Conservation (phyloP, 2,329 filamentous ascomycete species). For the Zasmidium citrigriseum region DNA sequence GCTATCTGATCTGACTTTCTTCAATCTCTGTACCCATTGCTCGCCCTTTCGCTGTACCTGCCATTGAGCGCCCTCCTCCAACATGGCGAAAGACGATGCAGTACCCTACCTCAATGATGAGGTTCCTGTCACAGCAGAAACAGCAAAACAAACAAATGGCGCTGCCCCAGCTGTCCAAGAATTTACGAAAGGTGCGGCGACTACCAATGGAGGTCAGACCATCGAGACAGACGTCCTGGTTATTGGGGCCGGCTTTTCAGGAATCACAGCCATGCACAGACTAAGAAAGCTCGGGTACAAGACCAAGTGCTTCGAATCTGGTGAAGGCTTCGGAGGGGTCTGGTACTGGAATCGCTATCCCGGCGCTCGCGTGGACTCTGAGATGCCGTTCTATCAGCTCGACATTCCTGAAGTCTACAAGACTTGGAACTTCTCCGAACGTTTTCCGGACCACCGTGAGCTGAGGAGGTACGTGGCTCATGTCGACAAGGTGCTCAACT, state of each 20-base stretch:
- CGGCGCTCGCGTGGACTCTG: constrained; percentile 50
- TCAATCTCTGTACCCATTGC: no score
- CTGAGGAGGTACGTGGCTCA: constrained; percentile 61
- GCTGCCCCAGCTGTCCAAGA: constrained; percentile 11
- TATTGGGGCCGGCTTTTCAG: constrained; percentile 45
- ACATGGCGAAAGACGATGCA: constrained; percentile 7
- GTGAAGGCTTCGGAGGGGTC: constrained; percentile 38
- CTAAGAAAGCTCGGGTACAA: constrained; percentile 36
- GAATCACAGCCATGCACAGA: constrained; percentile 40
- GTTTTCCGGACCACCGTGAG: constrained; percentile 39
- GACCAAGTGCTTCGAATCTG: constrained; percentile 39
- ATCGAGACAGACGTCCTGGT: constrained; percentile 28
- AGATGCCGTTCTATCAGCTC: constrained; percentile 51
- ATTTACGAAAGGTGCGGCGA: constrained; percentile 5
- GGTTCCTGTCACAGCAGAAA: constrained; percentile 11
- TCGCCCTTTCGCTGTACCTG: no score
- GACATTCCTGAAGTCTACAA: constrained; percentile 48
- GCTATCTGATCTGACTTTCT: no score
- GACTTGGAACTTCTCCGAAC: constrained; percentile 56
- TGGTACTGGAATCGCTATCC: constrained; percentile 41
- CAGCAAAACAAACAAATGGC: constrained; percentile 9
- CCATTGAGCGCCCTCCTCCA: no score
- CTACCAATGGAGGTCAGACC: neutral
- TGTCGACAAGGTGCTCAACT: constrained; percentile 56
- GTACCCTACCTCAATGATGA: constrained; percentile 16